Evolutionary conservation across 2,329 filamentous ascomycete species (phyloP).

Genomic region (Coniochaeta sp.): DNA sequence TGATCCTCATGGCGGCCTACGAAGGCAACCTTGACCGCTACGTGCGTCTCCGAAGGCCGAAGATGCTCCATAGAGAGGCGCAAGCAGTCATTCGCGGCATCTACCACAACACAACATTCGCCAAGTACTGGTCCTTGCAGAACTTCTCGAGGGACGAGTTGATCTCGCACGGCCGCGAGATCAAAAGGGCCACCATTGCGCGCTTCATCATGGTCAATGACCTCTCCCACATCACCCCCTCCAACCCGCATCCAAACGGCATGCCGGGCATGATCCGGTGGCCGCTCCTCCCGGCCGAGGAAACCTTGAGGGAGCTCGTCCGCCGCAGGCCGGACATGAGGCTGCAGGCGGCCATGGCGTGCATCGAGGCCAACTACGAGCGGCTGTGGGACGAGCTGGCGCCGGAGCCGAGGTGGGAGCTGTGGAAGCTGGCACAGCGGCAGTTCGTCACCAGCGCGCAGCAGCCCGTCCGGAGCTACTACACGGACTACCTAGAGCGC

Average conservation of each 20-base stretch:
- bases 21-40: slow-evolving; percentile 31
- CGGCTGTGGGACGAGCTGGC: slow-evolving; percentile 5
- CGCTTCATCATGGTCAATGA: slow-evolving; percentile 10
- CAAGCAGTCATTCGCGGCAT: slow-evolving; percentile 6
- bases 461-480: neutral
- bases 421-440: neutral
- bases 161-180: neutral
- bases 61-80: neutral
- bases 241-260: slow-evolving; percentile 1
- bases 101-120: slow-evolving; percentile 9
- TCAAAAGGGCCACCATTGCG: slow-evolving; percentile 1
- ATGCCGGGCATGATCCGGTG: slow-evolving; percentile 10
- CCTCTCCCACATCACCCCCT: slow-evolving; percentile 7
- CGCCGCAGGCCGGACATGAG: slow-evolving; percentile 5
- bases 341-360: slow-evolving; percentile 4
- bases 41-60: slow-evolving; percentile 21
- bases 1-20: slow-evolving; percentile 28
- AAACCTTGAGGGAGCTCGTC: slow-evolving; percentile 5
- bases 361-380: slow-evolving; percentile 7
- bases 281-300: slow-evolving; percentile 3
- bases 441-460: neutral
- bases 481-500: neutral
- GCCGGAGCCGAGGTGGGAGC: neutral
- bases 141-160: neutral
- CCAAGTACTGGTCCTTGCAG: slow-evolving; percentile 9